phyloP scores from a whole-genome alignment of 73 alveolate genomes.

The Tetrahymena thermophila region DNA sequence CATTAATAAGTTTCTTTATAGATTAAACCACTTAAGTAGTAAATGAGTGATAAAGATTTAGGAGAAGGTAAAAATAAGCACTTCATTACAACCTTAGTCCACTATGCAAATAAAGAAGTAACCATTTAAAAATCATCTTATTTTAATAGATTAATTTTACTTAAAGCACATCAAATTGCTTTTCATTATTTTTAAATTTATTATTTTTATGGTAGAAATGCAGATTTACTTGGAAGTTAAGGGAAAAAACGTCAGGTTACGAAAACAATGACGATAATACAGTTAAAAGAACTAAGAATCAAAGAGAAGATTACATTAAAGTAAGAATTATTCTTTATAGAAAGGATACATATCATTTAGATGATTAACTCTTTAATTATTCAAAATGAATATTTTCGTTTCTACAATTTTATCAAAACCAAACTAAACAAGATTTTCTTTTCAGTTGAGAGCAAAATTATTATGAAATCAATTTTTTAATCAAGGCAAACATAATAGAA shows the following conservation, averaged over 20 bases:
- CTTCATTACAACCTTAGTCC: not conserved
- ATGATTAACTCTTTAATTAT: not conserved
- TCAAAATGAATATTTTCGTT: not conserved
- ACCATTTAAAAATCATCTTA: not conserved
- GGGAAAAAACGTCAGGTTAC: not conserved
- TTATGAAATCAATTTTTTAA: no score
- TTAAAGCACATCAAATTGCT: not conserved
- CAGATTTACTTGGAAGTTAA: not conserved
- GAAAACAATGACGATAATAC: not conserved
- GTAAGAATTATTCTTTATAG: not conserved
- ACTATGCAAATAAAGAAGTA: not conserved
- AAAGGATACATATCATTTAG: not conserved
- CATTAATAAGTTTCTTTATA: not conserved
- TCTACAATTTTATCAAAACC: no score
- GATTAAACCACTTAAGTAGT: not conserved
- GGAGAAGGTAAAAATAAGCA: not conserved
- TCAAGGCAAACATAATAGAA: not conserved
- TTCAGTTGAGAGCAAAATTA: not conserved
- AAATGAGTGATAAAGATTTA: not conserved
- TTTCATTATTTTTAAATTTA: not conserved
- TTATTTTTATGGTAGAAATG: not conserved
- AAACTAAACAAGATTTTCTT: not conserved
- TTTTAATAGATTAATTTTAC: not conserved
- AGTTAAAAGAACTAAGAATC: not conserved
- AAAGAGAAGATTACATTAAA: not conserved